Percentiles rank a stretch among this genome's conserved stretches.
Evolutionary conservation across 2,329 filamentous ascomycete genomes (phyloP).

Genomic region (Tolypocladium endophyticum): DNA sequence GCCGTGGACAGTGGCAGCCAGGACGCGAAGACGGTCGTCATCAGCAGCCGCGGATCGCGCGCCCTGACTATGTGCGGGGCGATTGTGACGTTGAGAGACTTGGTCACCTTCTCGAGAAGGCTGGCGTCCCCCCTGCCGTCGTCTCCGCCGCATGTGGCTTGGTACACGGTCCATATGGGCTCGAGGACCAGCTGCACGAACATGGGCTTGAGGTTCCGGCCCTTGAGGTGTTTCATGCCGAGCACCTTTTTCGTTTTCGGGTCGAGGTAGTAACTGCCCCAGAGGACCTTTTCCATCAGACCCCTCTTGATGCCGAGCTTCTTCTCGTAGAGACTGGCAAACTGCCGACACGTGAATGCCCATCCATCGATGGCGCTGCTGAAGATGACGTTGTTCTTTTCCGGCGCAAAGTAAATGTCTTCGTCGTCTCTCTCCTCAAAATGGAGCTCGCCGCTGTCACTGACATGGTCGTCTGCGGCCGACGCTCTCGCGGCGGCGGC

Average conservation of each 20-base stretch:
- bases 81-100: slow-evolving; percentile 75
- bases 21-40: slow-evolving; percentile 76
- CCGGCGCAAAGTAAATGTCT: slow-evolving; percentile 94
- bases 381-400: slow-evolving; percentile 98
- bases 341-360: slow-evolving; percentile 95
- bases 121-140: slow-evolving; percentile 73
- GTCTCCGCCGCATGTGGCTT: slow-evolving; percentile 75
- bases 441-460: slow-evolving; percentile 47
- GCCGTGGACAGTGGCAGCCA: slow-evolving; percentile 94
- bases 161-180: slow-evolving; percentile 91
- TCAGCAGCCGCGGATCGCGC: slow-evolving; percentile 69
- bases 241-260: slow-evolving; percentile 94
- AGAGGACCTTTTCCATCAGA: slow-evolving; percentile 83
- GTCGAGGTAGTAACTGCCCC: slow-evolving; percentile 94
- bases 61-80: slow-evolving; percentile 77
- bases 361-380: slow-evolving; percentile 97
- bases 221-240: slow-evolving; percentile 84
- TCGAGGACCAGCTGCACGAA: slow-evolving; percentile 96
- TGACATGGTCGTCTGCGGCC: slow-evolving; percentile 34
- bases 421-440: slow-evolving; percentile 93
- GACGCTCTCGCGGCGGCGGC: slow-evolving; percentile 53
- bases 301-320: slow-evolving; percentile 90
- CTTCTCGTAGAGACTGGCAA: slow-evolving; percentile 87
- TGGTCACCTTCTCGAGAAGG: slow-evolving; percentile 88
- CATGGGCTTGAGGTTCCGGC: slow-evolving; percentile 84